Base-by-base conservation (phyloP, 805 yeast species). In the Wickerhamomyces kurtzmanii region DNA sequence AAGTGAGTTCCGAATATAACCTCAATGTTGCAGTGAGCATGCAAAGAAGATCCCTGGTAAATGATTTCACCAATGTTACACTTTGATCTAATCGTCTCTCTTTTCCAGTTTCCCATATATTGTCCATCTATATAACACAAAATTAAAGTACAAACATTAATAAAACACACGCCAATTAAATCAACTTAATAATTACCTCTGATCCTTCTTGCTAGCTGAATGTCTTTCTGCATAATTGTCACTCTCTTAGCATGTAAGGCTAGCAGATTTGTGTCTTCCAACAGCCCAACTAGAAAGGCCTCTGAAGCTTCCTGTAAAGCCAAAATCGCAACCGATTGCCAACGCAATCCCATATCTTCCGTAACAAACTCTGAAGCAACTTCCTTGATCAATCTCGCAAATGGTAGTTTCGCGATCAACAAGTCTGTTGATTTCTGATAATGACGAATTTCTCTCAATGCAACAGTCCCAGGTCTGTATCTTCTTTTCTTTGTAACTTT, bases 261-360 rank as follows among this genome's bases (percentile, higher is more conserved):
- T 49, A 84, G 62, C 21, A 80, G 47, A 41, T 81, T 81, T 4
- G 87, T 80, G 47, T 81, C 91, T 44, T 81, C 91, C 28, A 81
- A 57, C 21, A 81, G 53, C 30, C 80, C 80, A 9, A 80, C 76
- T 34, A 81, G 49, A 36, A 73, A 81, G 1, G 89, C 87, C 46
- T 81, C 93, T 27, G 81, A 66, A 2, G 89, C 89, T 45, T 81
- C 93, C 45, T 81, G 93, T 19, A 81, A 54, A 4, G 89, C 89
- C 49, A 80, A 44, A 10, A 81, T 63, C 1, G 89, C 91, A 47
- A 77, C 71, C 15, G 80, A 69, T 41, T 81, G 89, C 93, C 93
- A 81, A 44, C 82, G 65, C 26, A 76, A 59, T 1, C 77, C 75
- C 20, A 65, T 57, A 35, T 62, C 71, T 33, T 65, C 68, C 4